Evolutionary conservation across 1,284 basidiomycete genomes (phyloP).

Genomic region (Thecaphora frezii): DNA sequence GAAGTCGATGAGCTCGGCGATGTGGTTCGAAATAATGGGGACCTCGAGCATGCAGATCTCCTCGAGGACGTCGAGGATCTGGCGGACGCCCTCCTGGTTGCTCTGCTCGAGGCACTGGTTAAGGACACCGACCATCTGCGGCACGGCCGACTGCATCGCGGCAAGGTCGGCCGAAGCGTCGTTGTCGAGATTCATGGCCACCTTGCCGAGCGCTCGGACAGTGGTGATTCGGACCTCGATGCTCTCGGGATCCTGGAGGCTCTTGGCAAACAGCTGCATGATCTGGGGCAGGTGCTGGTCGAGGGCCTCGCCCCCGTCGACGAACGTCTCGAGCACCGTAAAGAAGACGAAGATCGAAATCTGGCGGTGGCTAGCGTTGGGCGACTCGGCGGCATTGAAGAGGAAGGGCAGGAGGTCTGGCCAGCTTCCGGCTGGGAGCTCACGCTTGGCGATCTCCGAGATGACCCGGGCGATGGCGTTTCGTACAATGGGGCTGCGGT

Average conservation of each 20-base stretch:
- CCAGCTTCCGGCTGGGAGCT: constrained; percentile 83
- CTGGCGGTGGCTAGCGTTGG: constrained; percentile 77
- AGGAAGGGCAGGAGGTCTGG: constrained; percentile 85
- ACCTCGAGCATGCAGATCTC: constrained; percentile 89
- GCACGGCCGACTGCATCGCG: constrained; percentile 85
- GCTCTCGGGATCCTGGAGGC: constrained; percentile 84
- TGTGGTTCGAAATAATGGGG: constrained; percentile 84
- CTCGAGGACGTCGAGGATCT: constrained; percentile 93
- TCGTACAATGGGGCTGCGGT: constrained; percentile 71
- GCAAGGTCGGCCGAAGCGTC: constrained; percentile 89
- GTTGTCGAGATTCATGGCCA: constrained; percentile 87
- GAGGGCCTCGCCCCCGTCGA: constrained; percentile 71
- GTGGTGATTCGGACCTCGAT: constrained; percentile 89
- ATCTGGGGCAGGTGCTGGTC: constrained; percentile 75
- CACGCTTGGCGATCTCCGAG: constrained; percentile 87
- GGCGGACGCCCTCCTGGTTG: constrained; percentile 80
- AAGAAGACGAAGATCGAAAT: constrained; percentile 88
- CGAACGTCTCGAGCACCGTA: constrained; percentile 86
- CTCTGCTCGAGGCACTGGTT: constrained; percentile 80
- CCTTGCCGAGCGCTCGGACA: constrained; percentile 77
- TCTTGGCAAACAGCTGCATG: constrained; percentile 77
- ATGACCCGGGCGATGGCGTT: constrained; percentile 83
- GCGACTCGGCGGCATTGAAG: constrained; percentile 74
- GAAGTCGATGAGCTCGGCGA: constrained; percentile 85
- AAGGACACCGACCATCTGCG: constrained; percentile 86